Evolutionary conservation across 2,329 filamentous ascomycete genomes (phyloP).

Genomic region (Fusarium nurragi): DNA sequence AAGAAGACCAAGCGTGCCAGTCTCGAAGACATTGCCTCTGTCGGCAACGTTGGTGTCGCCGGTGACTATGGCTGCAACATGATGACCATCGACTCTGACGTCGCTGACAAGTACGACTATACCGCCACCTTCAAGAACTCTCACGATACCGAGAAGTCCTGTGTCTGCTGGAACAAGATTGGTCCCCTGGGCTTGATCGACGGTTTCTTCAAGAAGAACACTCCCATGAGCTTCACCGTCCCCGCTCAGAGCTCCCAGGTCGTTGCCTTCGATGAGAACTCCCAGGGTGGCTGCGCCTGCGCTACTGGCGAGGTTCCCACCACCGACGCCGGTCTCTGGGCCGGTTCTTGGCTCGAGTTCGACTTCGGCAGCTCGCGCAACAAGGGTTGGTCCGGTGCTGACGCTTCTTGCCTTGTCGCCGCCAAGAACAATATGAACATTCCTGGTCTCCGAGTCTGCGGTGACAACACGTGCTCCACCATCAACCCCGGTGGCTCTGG

Average conservation of each 20-base stretch:
- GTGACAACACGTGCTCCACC: conserved; percentile 54
- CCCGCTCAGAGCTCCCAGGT: conserved; percentile 49
- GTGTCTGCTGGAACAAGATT: conserved; percentile 64
- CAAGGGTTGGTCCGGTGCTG: conserved; percentile 60
- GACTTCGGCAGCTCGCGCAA: conserved; percentile 59
- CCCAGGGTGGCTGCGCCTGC: conserved; percentile 61
- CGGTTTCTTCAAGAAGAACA: conserved; percentile 59
- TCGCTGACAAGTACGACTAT: conserved; percentile 57
- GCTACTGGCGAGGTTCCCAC: conserved; percentile 45
- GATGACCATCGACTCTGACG: conserved; percentile 52
- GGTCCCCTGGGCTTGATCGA: conserved; percentile 55
- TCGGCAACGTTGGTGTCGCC: conserved; percentile 57
- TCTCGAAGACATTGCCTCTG: conserved; percentile 56
- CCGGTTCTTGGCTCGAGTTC: conserved; percentile 60
- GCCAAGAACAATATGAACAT: conserved; percentile 40
- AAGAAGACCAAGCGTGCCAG: conserved; percentile 58
- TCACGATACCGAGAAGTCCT: conserved; percentile 48
- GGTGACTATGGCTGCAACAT: conserved; percentile 63
- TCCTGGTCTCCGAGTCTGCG: conserved; percentile 52
- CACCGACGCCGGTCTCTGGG: conserved; percentile 54
- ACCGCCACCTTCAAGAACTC: conserved; percentile 54
- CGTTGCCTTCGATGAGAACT: conserved; percentile 58
- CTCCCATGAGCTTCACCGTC: conserved; percentile 55
- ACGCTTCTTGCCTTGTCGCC: conserved; percentile 60
- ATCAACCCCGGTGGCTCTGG: conserved; percentile 50